phyloP scores from a whole-genome alignment of 2,329 filamentous ascomycete genomes.

The Stemphylium beticola region DNA sequence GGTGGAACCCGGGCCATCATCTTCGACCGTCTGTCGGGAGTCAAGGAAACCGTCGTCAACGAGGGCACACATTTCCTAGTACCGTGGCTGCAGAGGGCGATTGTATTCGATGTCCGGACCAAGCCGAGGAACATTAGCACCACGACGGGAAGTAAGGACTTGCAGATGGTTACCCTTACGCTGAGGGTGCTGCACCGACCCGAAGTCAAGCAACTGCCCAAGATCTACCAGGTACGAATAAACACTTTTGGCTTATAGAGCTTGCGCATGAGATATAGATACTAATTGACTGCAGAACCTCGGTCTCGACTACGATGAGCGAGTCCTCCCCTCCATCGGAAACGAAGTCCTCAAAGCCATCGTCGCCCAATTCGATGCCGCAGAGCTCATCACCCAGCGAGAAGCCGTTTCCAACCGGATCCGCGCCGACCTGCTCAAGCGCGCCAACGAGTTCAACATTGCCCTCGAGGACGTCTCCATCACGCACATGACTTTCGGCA shows the following conservation, averaged over 20 bases:
- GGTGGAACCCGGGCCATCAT: conserved; percentile 95
- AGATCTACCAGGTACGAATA: conserved; percentile 89
- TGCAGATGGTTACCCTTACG: conserved; percentile 99
- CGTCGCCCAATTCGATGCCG: conserved; percentile 61
- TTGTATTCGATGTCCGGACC: conserved; percentile 96
- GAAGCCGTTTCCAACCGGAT: conserved; percentile 97
- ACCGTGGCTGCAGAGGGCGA: conserved; percentile 92
- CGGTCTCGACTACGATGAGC: conserved; percentile 92
- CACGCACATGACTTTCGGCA: conserved; percentile 99
- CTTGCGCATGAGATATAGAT: no score
- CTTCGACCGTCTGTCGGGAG: conserved; percentile 91
- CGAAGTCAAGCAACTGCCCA: conserved; percentile 88
- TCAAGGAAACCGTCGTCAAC: conserved; percentile 89
- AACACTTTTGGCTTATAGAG: no score
- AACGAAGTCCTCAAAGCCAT: conserved; percentile 63
- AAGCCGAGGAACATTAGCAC: conserved; percentile 97
- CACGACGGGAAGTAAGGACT: conserved; percentile 96
- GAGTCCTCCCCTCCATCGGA: conserved; percentile 61
- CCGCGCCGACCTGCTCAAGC: conserved; percentile 87
- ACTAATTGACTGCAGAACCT: conserved; percentile 70
- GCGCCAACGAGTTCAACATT: conserved; percentile 97
- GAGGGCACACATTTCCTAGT: conserved; percentile 97
- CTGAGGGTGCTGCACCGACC: conserved; percentile 93
- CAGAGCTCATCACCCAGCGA: conserved; percentile 88
- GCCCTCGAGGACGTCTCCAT: conserved; percentile 98